Evolutionary conservation across 495 filamentous ascomycete species (phyloP), one percentile per base, ranked within the genome.

Genomic region (Aspergillus baeticus): DNA sequence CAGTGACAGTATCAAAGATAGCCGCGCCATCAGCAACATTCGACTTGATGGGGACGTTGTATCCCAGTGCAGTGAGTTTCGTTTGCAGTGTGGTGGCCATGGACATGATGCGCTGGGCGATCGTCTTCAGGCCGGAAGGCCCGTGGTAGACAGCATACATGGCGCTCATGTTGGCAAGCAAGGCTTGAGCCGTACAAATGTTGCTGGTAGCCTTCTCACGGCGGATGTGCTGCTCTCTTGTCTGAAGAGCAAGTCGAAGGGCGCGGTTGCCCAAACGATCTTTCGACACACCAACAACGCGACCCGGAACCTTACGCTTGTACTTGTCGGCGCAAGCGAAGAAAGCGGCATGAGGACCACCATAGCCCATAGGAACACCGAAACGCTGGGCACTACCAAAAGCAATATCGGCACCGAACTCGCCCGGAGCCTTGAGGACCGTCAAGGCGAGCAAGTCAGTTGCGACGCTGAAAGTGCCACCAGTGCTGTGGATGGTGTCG

Each of bases 61-160:
- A 89, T 2, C 90, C 91, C 44, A 87, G 67, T n/a, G 74, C 65
- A 26, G 83, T 75, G 15, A 94, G 76, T 39, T 81, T 85, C 43
- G 85, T 74, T 61, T 90, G 86, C 22, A 98, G 56, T 5, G 87
- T 75, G 55, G 85, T 77, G 11, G 94, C 86, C 58, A 85, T 84
- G 18, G 84, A 80, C 64, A 89, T 82, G 57, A 87, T 81, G 51
- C 86, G 81, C 65, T 93, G 83, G 10, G 94, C 94, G 63, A 98
- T 98, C 15, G 81, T 81, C 73, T 85, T 90, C 44, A 98, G 77
- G 13, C 95, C 95, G 33, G 82, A 63, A 2, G 94, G 94, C 2
- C 94, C 94, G 67, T 98, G 94, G 68, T 98, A 98, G 35, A 98
- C 83, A n/a, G 92, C 94, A 70, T 97, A 98, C 74, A 98, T 89